A percentile compares a stretch with the other conserved stretches of the same genome.
These are phyloP conservation scores for Coniochaeta sp. DNA, from an alignment of 2,329 filamentous ascomycete species.

Conservation along the genomic window DNA sequence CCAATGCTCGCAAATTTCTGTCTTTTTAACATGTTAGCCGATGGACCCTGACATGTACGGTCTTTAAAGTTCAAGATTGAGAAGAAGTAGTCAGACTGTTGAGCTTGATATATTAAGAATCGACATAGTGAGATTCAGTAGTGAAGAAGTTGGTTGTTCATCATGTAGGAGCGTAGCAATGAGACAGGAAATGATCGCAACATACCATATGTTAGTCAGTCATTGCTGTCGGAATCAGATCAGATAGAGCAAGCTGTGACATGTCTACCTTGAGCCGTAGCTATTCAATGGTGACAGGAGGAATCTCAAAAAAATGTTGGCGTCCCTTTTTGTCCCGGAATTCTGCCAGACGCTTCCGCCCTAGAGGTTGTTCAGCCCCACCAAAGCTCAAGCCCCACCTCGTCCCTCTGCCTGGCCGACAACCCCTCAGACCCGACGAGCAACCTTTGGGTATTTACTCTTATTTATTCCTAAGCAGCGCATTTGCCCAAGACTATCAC, in stretches of 20 bases:
- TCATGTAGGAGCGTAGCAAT: conserved; percentile 29
- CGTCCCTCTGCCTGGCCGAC: background rate
- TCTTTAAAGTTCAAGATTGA: background rate
- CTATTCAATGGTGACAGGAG: background rate
- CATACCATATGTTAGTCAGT: background rate
- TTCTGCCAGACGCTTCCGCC: background rate
- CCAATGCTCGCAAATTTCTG: background rate
- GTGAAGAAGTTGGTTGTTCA: conserved; percentile 54
- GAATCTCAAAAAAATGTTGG: background rate
- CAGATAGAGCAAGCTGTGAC: background rate
- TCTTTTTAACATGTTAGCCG: background rate
- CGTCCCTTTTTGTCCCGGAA: background rate
- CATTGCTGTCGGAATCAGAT: background rate
- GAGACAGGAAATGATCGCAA: conserved; percentile 3
- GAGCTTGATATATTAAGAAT: conserved; percentile 52
- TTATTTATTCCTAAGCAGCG: background rate
- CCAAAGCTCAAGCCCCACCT: background rate
- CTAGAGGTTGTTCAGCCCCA: background rate
- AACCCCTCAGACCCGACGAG: background rate
- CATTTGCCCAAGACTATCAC: background rate
- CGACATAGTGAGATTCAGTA: conserved; percentile 53
- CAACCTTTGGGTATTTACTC: background rate
- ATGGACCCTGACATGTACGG: background rate
- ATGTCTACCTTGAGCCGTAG: too few relatives aligned
- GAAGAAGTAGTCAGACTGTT: conserved; percentile 46